Percentiles rank a stretch among this genome's conserved stretches.
phyloP scores from a whole-genome alignment of 2,329 filamentous ascomycete species.

The Penicillium sp. region DNA sequence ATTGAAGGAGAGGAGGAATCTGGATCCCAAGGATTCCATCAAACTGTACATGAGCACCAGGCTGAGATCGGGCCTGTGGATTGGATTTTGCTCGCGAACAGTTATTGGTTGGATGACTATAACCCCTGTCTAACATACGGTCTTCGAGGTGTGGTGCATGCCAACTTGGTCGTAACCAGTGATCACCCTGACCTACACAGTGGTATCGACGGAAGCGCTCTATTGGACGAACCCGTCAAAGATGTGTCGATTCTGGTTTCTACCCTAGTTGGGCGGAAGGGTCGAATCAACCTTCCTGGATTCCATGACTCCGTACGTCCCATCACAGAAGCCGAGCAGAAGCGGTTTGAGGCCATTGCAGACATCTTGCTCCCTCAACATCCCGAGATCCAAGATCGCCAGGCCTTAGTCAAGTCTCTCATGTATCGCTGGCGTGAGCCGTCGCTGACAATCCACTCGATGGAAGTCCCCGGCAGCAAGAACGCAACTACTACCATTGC shows the following conservation, averaged over 20 bases:
- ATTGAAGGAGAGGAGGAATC: slow-evolving; percentile 98
- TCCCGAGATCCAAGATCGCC: slow-evolving; percentile 62
- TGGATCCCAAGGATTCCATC: slow-evolving; percentile 85
- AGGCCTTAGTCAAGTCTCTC: slow-evolving; percentile 75
- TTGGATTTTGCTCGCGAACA: slow-evolving; percentile 93
- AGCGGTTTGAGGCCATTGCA: slow-evolving; percentile 81
- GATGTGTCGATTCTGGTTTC: slow-evolving; percentile 83
- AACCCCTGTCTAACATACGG: slow-evolving; percentile 95
- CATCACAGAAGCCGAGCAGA: slow-evolving; percentile 72
- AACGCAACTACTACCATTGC: slow-evolving; percentile 86
- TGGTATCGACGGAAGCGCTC: slow-evolving; percentile 90
- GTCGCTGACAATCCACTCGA: slow-evolving; percentile 88
- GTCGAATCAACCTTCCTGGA: slow-evolving; percentile 77
- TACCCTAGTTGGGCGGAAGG: slow-evolving; percentile 76
- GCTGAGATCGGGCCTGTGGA: slow-evolving; percentile 84
- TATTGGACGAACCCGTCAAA: slow-evolving; percentile 87
- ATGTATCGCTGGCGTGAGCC: slow-evolving; percentile 96
- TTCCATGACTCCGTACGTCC: slow-evolving; percentile 86
- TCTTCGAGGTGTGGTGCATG: slow-evolving; percentile 88
- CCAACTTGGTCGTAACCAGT: slow-evolving; percentile 84
- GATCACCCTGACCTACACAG: slow-evolving; percentile 87
- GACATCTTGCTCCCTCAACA: slow-evolving; percentile 72
- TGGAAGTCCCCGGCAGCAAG: slow-evolving; percentile 77
- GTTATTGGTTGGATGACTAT: slow-evolving; percentile 97
- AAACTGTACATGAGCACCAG: slow-evolving; percentile 78